phyloP scores from a whole-genome alignment of 345 rosid genomes.

The Eucalyptus fibrosa region DNA sequence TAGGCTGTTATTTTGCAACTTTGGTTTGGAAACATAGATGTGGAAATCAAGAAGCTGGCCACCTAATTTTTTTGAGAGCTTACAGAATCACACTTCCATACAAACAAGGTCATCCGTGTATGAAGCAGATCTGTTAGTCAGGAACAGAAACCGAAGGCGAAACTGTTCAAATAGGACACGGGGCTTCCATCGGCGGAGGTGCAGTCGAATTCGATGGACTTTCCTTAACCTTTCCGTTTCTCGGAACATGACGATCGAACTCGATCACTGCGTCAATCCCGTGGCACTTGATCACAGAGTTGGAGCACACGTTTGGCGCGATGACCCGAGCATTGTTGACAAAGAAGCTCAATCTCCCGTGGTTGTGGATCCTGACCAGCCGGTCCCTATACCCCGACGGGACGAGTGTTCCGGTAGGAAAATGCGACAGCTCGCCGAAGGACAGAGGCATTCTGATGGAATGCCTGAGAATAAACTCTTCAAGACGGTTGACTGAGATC shows the following conservation, averaged over 20 bases:
- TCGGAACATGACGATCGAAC: not conserved
- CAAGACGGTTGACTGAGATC: not conserved
- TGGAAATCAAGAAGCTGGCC: not conserved
- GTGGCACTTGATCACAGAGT: not conserved
- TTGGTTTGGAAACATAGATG: not conserved
- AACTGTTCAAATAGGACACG: not conserved
- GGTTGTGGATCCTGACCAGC: not conserved
- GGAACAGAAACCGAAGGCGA: not conserved
- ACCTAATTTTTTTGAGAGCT: not conserved
- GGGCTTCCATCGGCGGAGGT: not conserved
- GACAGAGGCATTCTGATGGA: not conserved
- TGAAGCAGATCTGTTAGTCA: not conserved
- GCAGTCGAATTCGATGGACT: not conserved
- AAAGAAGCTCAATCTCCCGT: not conserved
- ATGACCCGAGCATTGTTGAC: not conserved
- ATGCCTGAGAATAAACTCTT: not conserved
- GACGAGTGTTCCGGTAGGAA: not conserved
- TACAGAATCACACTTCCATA: not conserved
- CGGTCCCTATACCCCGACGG: not conserved
- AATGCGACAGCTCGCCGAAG: not conserved
- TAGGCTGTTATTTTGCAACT: not conserved
- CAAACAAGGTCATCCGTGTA: not conserved
- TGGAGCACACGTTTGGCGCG: not conserved
- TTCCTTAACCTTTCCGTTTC: not conserved
- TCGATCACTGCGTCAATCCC: not conserved